A percentile compares a stretch with the other conserved stretches of the same genome.
Evolutionary conservation across 108 stramenopile genomes (phyloP).

Genomic region (Asterionellopsis glacialis): DNA sequence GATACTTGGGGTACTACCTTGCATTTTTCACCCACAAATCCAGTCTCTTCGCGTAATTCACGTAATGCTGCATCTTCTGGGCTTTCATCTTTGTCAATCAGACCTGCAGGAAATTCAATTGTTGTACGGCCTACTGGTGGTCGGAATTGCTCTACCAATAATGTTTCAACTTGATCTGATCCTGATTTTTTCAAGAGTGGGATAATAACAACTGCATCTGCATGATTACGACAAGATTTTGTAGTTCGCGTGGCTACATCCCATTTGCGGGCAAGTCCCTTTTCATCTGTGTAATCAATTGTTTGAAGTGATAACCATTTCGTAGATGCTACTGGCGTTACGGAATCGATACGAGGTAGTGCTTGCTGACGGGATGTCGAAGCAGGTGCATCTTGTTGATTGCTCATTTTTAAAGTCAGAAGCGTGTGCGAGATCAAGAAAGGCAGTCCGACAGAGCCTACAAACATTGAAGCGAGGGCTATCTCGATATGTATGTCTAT

Average conservation of each 20-base stretch:
- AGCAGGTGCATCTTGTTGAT: too few relatives aligned
- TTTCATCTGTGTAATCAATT: slow-evolving; percentile 25
- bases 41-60: slow-evolving; percentile 72
- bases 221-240: slow-evolving; percentile 18
- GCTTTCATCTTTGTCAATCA: slow-evolving; percentile 64
- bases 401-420: too few relatives aligned
- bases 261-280: slow-evolving; percentile 39
- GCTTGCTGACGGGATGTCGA: too few relatives aligned
- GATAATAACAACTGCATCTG: slow-evolving; percentile 67
- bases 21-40: slow-evolving; percentile 45
- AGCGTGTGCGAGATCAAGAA: too few relatives aligned
- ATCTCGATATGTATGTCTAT: too few relatives aligned
- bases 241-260: slow-evolving; percentile 61
- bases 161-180: slow-evolving; percentile 22
- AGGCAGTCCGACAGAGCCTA: too few relatives aligned
- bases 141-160: slow-evolving; percentile 64
- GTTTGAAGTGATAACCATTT: slow-evolving; percentile 32
- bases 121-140: slow-evolving; percentile 55
- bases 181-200: slow-evolving; percentile 30
- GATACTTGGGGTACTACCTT: slow-evolving; percentile 20
- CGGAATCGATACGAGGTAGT: slow-evolving; percentile 8
- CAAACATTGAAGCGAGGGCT: too few relatives aligned
- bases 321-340: slow-evolving; percentile 17
- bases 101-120: slow-evolving; percentile 76
- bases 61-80: slow-evolving; percentile 47